phyloP scores from a whole-genome alignment of 192 early-diverging fungal genomes.

The Geranomyces variabilis region DNA sequence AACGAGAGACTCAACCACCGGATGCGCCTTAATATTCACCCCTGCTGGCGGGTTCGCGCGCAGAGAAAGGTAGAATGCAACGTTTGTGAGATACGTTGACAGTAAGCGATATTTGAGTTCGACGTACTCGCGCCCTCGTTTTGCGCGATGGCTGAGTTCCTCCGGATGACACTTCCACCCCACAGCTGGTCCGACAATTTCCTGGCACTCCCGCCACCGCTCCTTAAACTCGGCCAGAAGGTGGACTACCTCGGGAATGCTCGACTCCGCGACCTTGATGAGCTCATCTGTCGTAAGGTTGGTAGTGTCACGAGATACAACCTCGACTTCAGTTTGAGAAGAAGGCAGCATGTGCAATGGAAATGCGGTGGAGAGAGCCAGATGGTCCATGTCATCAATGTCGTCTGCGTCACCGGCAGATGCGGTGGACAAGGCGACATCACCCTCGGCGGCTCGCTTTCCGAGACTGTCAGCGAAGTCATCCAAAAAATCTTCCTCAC shows the following conservation, averaged over 20 bases:
- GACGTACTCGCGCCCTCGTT: conserved; percentile 38
- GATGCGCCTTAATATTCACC: conserved; percentile 71
- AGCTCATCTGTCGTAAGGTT: conserved; percentile 29
- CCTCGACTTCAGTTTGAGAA: conserved; percentile 27
- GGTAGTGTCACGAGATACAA: conserved; percentile 27
- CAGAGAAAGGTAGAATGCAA: conserved; percentile 82
- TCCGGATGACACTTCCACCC: conserved; percentile 35
- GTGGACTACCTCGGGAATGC: conserved; percentile 40
- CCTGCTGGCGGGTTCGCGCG: conserved; percentile 59
- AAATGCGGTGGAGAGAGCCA: conserved; percentile 28
- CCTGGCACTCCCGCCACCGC: conserved; percentile 42
- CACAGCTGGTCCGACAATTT: conserved; percentile 37
- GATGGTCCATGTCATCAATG: conserved; percentile 33
- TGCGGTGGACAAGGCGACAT: background rate
- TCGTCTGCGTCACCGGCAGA: background rate
- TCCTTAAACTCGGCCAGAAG: conserved; percentile 35
- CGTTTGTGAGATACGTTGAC: conserved; percentile 84
- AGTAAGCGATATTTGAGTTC: conserved; percentile 53
- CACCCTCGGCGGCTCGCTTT: conserved; percentile 13
- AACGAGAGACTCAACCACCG: conserved; percentile 79
- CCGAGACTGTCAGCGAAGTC: conserved; percentile 46
- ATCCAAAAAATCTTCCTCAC: conserved; percentile 88
- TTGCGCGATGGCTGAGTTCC: background rate
- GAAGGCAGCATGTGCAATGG: conserved; percentile 36
- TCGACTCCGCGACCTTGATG: conserved; percentile 31